These are phyloP conservation scores for Suhomyces ambrosiae DNA, from an alignment of 1,139 yeast species.

Conservation along the genomic window DNA sequence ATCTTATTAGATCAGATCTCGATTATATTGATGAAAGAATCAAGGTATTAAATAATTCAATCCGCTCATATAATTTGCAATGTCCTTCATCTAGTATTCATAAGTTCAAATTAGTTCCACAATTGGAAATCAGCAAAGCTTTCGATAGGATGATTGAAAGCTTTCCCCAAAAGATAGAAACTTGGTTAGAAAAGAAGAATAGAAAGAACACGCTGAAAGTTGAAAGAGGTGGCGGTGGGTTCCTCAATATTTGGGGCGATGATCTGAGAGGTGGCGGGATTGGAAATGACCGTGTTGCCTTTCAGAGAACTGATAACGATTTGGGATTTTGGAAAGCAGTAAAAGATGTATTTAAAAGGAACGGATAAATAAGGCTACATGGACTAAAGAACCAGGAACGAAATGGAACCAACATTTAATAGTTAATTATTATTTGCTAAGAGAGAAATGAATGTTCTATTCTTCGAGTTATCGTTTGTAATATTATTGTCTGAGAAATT, in stretches of 20 bases:
- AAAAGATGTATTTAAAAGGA: constrained; percentile 30
- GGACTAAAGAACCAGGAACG: too few relatives aligned
- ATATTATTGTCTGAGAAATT: neutral
- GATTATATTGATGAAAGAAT: constrained; percentile 48
- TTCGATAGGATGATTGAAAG: constrained; percentile 12
- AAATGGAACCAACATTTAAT: too few relatives aligned
- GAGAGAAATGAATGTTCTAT: too few relatives aligned
- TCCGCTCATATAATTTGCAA: constrained; percentile 76
- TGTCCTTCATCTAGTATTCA: constrained; percentile 74
- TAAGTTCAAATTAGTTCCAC: constrained; percentile 58
- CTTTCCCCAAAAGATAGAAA: constrained; percentile 16
- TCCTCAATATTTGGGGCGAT: constrained; percentile 15
- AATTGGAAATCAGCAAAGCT: constrained; percentile 49
- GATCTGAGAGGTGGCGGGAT: constrained; percentile 13
- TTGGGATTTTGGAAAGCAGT: constrained; percentile 35
- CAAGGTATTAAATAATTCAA: constrained; percentile 53
- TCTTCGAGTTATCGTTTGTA: too few relatives aligned
- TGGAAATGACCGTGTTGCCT: constrained; percentile 11
- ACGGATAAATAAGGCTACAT: neutral
- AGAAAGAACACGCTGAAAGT: neutral
- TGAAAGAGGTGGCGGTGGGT: constrained; percentile 12
- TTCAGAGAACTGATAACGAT: constrained; percentile 23
- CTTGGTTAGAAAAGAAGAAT: constrained; percentile 26
- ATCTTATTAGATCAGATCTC: constrained; percentile 19
- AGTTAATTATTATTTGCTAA: too few relatives aligned